Evolutionary conservation across 2,329 filamentous ascomycete species (phyloP).

Genomic region (Endoconidiophora laricicola): DNA sequence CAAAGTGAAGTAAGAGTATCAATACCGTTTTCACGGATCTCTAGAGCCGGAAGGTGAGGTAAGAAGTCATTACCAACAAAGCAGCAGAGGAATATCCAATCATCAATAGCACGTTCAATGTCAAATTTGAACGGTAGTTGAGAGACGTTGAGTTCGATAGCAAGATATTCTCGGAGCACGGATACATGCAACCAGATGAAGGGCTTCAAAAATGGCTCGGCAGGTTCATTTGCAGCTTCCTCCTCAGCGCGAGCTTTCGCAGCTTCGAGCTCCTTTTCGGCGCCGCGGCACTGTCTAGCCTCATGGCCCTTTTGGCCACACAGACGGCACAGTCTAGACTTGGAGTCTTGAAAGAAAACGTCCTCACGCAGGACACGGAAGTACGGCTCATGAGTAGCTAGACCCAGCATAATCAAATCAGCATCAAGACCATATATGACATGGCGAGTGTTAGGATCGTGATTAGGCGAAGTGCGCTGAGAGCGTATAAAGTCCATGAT

Average conservation of each 20-base stretch:
- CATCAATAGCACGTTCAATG: conserved; percentile 82
- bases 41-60: conserved; percentile 88
- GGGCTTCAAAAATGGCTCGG: conserved; percentile 48
- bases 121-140: conserved; percentile 78
- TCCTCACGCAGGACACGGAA: conserved; percentile 94
- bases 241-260: conserved; percentile 11
- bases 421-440: conserved; percentile 97
- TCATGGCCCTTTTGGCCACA: conserved; percentile 90
- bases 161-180: conserved; percentile 80
- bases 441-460: conserved; percentile 92
- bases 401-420: conserved; percentile 94
- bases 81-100: conserved; percentile 99
- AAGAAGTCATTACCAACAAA: conserved; percentile 98
- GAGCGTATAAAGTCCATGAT: conserved; percentile 98
- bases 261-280: conserved; percentile 54
- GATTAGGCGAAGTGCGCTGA: conserved; percentile 74
- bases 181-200: conserved; percentile 98
- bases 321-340: conserved; percentile 63
- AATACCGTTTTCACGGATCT: conserved; percentile 94
- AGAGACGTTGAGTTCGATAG: conserved; percentile 71
- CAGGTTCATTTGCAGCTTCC: conserved; percentile 22
- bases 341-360: conserved; percentile 82
- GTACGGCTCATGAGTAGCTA: conserved; percentile 92
- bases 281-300: conserved; percentile 69
- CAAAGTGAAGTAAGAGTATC: conserved; percentile 94